phyloP scores from a whole-genome alignment of 2,329 filamentous ascomycete species.

The Epichloe sp. region DNA sequence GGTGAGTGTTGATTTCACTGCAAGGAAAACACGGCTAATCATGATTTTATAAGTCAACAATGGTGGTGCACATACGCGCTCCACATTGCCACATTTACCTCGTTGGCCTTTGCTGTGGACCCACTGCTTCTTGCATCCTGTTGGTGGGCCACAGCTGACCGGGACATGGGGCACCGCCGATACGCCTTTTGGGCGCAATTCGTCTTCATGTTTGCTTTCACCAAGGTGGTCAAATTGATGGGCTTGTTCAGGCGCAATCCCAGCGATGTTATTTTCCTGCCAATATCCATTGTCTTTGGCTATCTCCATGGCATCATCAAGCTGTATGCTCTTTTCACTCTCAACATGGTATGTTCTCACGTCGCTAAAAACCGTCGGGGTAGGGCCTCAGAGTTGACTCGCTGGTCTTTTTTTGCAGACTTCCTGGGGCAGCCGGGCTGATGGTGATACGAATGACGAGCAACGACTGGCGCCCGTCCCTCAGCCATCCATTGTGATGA shows the following conservation, averaged over 20 bases:
- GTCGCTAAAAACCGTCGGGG: background rate
- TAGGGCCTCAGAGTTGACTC: background rate
- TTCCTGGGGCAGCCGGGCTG: constrained; percentile 87
- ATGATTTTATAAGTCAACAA: constrained; percentile 51
- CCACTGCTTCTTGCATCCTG: constrained; percentile 56
- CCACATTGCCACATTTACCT: constrained; percentile 84
- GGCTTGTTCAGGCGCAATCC: constrained; percentile 79
- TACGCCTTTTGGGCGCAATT: constrained; percentile 49
- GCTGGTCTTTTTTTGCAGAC: constrained; percentile 42
- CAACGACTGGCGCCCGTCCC: constrained; percentile 47
- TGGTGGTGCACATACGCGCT: constrained; percentile 90
- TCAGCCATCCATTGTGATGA: constrained; percentile 26
- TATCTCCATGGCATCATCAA: constrained; percentile 92
- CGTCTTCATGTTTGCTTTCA: constrained; percentile 65
- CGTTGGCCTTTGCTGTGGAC: constrained; percentile 71
- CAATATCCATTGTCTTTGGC: constrained; percentile 79
- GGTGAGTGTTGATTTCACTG: constrained; percentile 45
- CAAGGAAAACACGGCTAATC: background rate
- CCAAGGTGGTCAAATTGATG: constrained; percentile 82
- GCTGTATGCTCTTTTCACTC: constrained; percentile 70
- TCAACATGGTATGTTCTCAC: constrained; percentile 57
- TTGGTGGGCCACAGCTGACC: constrained; percentile 53
- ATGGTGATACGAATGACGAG: constrained; percentile 73
- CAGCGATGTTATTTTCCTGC: constrained; percentile 64
- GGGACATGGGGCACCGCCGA: constrained; percentile 38